Percentiles rank a stretch among this genome's conserved stretches.
phyloP scores from a whole-genome alignment of 129 eudicot species.

The Pseudognaphalium luteoalbum region DNA sequence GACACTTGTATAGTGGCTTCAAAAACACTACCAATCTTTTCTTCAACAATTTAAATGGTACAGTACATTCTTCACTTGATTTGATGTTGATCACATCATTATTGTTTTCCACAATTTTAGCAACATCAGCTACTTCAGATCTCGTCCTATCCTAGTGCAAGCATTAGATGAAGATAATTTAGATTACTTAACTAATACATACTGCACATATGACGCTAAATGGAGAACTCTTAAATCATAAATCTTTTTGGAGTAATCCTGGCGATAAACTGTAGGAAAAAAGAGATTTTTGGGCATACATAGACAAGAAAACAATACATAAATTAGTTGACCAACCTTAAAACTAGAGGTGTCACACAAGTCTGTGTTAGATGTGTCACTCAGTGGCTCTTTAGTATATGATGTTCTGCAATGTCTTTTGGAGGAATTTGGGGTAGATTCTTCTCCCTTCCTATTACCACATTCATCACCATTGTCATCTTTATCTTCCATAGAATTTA shows the following conservation, averaged over 20 bases:
- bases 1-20: constrained; percentile 25
- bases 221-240: background rate
- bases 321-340: constrained; percentile 42
- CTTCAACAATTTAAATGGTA: constrained; percentile 59
- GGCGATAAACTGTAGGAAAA: background rate
- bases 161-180: constrained; percentile 17
- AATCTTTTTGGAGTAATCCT: constrained; percentile 12
- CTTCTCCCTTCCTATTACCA: constrained; percentile 26
- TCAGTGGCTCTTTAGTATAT: constrained; percentile 17
- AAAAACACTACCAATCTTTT: constrained; percentile 39
- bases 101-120: constrained; percentile 32
- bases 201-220: background rate
- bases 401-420: constrained; percentile 14
- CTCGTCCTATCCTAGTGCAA: constrained; percentile 61
- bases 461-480: constrained; percentile 32
- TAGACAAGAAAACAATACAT: background rate
- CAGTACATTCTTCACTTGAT: constrained; percentile 51
- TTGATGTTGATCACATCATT: constrained; percentile 38
- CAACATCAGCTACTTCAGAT: constrained; percentile 44
- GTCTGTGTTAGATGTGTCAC: constrained; percentile 14
- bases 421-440: constrained; percentile 21
- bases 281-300: background rate
- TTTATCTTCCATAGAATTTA: constrained; percentile 26
- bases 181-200: constrained; percentile 1
- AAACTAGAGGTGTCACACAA: constrained; percentile 22